A percentile compares a stretch with the other conserved stretches of the same genome.
These are phyloP conservation scores for Apiospora arundinis DNA, from an alignment of 2,329 filamentous ascomycete genomes.

Conservation along the genomic window DNA sequence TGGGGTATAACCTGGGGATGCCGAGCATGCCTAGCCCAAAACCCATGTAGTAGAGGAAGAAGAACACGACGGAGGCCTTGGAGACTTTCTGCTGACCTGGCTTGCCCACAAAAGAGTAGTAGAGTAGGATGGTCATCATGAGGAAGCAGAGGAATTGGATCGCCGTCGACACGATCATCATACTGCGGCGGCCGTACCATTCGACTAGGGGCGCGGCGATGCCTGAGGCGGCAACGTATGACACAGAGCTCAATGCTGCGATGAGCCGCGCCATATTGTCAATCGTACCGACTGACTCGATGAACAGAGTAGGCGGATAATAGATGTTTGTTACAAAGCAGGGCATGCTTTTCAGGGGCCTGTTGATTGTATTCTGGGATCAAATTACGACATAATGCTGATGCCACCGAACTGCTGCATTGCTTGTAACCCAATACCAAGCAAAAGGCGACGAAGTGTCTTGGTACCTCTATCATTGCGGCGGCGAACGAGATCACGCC, in stretches of 20 bases:
- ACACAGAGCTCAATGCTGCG: slow-evolving; percentile 47
- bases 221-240: slow-evolving; percentile 35
- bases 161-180: slow-evolving; percentile 40
- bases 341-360: neutral
- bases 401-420: neutral
- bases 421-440: neutral
- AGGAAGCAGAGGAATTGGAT: slow-evolving; percentile 38
- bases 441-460: neutral
- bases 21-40: slow-evolving; percentile 43
- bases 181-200: slow-evolving; percentile 35
- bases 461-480: neutral
- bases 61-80: slow-evolving; percentile 39
- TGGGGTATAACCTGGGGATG: slow-evolving; percentile 50
- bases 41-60: slow-evolving; percentile 40
- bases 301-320: slow-evolving; percentile 55
- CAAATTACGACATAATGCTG: neutral
- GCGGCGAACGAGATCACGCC: neutral
- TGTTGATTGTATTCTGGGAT: neutral
- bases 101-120: slow-evolving; percentile 27
- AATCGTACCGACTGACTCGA: slow-evolving; percentile 55
- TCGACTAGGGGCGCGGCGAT: slow-evolving; percentile 39
- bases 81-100: slow-evolving; percentile 32
- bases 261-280: slow-evolving; percentile 57
- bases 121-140: slow-evolving; percentile 37
- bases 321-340: slow-evolving; percentile 37